Evolutionary conservation across 2,329 filamentous ascomycete species (phyloP).

Genomic region (Hymenoscyphus fraxineus): DNA sequence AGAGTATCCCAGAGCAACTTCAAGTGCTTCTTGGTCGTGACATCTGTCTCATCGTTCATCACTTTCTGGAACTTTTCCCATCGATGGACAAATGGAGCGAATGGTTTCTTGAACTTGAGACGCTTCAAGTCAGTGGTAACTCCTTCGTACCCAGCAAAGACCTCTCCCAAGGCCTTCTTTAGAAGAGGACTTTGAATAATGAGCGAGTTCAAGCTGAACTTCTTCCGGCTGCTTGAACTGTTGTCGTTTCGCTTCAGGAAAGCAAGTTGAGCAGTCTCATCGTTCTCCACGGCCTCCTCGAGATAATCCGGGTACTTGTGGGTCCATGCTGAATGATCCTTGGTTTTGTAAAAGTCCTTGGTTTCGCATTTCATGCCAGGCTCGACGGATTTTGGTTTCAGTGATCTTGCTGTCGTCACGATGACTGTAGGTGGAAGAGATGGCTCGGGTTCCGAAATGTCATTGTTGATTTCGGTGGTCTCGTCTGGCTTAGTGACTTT

Average conservation of each 20-base stretch:
- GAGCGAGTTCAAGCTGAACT: constrained; percentile 9
- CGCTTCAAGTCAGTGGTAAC: constrained; percentile 45
- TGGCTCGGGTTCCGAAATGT: not conserved
- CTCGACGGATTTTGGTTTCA: constrained; percentile 6
- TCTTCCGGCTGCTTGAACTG: constrained; percentile 8
- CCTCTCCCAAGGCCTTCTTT: constrained; percentile 42
- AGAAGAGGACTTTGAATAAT: constrained; percentile 49
- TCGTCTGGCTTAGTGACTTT: constrained; percentile 5
- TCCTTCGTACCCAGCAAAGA: constrained; percentile 47
- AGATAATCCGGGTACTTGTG: constrained; percentile 11
- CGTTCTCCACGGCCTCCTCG: constrained; percentile 9
- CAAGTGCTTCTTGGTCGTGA: constrained; percentile 31
- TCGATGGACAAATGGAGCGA: constrained; percentile 50
- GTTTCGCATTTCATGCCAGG: constrained; percentile 12
- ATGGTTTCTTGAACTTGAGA: constrained; percentile 45
- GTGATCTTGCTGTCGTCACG: not conserved
- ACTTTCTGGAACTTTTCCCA: constrained; percentile 39
- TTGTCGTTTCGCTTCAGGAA: constrained; percentile 8
- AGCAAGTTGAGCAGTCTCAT: constrained; percentile 8
- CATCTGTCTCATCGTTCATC: constrained; percentile 32
- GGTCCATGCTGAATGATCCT: constrained; percentile 8
- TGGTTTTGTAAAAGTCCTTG: constrained; percentile 9
- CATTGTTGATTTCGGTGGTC: not conserved
- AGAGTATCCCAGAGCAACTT: constrained; percentile 35
- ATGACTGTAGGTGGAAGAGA: not conserved